These are phyloP conservation scores for Pestalotiopsis sp. DNA, from an alignment of 2,329 filamentous ascomycete genomes.

Conservation along the genomic window DNA sequence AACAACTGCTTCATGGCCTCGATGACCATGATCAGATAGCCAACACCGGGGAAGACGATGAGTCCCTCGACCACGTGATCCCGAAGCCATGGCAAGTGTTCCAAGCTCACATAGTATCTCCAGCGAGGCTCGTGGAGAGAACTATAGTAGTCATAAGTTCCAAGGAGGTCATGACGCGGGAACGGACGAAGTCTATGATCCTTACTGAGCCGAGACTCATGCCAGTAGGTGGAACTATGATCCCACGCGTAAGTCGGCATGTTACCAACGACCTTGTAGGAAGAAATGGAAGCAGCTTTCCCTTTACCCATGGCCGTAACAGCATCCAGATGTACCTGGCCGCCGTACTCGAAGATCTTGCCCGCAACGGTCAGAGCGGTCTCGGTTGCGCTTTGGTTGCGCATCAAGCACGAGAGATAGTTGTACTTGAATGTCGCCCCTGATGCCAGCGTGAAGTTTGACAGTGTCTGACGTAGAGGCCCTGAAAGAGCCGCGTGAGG, in stretches of 20 bases:
- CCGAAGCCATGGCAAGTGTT: slow-evolving; percentile 38
- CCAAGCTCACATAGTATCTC: slow-evolving; percentile 21
- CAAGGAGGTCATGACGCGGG: slow-evolving; percentile 10
- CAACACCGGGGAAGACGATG: slow-evolving; percentile 41
- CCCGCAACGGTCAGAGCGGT: not conserved
- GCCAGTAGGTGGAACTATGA: slow-evolving; percentile 13
- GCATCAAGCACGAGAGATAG: not conserved
- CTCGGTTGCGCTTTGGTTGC: not conserved
- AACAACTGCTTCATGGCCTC: slow-evolving; percentile 16
- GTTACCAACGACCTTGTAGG: not conserved
- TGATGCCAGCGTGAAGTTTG: not conserved
- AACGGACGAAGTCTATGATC: not conserved
- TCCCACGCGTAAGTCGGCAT: slow-evolving; percentile 18
- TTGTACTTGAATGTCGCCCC: not conserved
- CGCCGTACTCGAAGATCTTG: not conserved
- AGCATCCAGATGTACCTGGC: not conserved
- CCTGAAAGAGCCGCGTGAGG: not conserved
- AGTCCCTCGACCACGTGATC: slow-evolving; percentile 46
- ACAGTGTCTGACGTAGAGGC: not conserved
- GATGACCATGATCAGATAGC: slow-evolving; percentile 32
- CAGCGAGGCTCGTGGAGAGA: slow-evolving; percentile 14
- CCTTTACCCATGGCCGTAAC: too few relatives aligned
- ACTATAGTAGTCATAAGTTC: not conserved
- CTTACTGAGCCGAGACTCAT: slow-evolving; percentile 13
- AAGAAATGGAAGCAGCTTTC: not conserved